Base-by-base conservation (phyloP, 352 stramenopile species). In the Phytopythium vexans region DNA sequence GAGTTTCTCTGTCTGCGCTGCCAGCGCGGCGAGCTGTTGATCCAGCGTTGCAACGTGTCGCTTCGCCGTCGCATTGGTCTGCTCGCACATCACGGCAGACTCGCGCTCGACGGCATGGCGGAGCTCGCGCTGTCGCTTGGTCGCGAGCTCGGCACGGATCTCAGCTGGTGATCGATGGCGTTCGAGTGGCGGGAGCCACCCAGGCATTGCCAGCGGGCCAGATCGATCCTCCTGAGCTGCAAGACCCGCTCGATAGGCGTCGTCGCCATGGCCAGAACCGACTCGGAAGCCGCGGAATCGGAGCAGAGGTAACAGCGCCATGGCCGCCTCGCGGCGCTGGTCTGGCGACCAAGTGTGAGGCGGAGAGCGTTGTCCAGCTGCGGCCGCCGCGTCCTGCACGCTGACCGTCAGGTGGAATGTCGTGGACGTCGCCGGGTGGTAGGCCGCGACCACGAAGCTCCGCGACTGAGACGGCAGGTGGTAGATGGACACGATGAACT, bases 401-500 rank as follows among this genome's bases (percentile, higher is more conserved):
- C 68, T 56, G 2, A 88, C 55, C 1, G 56, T 56, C 16, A 88
- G 45, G 6, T 43, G 52, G 34, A 82, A 77, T 5, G 62, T 82
- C 8, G 56, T 56, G 7, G 64, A 81, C 1, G 73, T 60, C 7
- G 43, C 54, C 4, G 80, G 69, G 14, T 88, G 67, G 51, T 88
- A 88, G 33, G 67, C 80, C 1, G 69, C 37, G 1, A 89, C 50
- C 4, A 74, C 35, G 33, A 91, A 70, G 52, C 77, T 91, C 15
- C 74, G 71, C 8, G 74, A 64, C 44, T 88, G 80, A 9, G 62
- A 46, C 2, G 80, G 77, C 37, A 74, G 77, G 44, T 91, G 75
- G 44, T 86, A 81, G 21, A 91, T 60, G 8, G 80, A 86, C 9
- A 91, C 55, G 48, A 74, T 68, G 33, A 88, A 73, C 4, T 41